These are phyloP conservation scores for Alternaria ethzedia DNA, from an alignment of 2,329 filamentous ascomycete genomes.

Conservation along the genomic window DNA sequence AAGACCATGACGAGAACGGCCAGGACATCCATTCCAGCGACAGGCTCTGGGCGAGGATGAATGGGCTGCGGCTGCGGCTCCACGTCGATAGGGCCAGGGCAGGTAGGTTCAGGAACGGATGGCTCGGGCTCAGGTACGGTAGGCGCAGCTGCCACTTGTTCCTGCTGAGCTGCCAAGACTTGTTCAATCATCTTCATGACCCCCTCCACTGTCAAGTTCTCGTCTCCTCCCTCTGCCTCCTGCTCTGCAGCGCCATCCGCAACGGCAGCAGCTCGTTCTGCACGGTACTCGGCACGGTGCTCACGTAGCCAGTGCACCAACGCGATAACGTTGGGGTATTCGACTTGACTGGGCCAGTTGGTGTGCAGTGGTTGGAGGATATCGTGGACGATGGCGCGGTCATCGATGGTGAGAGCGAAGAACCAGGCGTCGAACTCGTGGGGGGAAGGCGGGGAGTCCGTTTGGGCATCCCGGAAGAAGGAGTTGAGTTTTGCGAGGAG, in stretches of 20 bases:
- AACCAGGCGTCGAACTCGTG: not conserved
- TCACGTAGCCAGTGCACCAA: not conserved
- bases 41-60: not conserved
- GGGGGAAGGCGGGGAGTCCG: accelerated
- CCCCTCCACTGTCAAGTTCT: no score
- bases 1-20: not conserved
- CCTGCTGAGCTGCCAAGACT: not conserved
- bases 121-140: not conserved
- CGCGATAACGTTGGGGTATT: not conserved
- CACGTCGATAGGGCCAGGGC: not conserved
- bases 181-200: not conserved
- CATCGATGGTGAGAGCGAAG: not conserved
- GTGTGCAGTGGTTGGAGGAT: not conserved
- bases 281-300: not conserved
- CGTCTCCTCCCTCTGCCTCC: not conserved
- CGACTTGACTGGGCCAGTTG: not conserved
- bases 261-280: not conserved
- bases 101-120: not conserved
- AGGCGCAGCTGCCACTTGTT: not conserved
- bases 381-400: not conserved
- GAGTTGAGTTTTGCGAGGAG: not conserved
- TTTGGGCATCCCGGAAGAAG: not conserved
- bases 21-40: not conserved
- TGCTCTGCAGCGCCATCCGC: accelerated
- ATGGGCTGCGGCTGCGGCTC: not conserved